A percentile compares a stretch with the other conserved stretches of the same genome.
Conservation (phyloP, 352 stramenopile species). For the Phytophthora sansomeana region DNA sequence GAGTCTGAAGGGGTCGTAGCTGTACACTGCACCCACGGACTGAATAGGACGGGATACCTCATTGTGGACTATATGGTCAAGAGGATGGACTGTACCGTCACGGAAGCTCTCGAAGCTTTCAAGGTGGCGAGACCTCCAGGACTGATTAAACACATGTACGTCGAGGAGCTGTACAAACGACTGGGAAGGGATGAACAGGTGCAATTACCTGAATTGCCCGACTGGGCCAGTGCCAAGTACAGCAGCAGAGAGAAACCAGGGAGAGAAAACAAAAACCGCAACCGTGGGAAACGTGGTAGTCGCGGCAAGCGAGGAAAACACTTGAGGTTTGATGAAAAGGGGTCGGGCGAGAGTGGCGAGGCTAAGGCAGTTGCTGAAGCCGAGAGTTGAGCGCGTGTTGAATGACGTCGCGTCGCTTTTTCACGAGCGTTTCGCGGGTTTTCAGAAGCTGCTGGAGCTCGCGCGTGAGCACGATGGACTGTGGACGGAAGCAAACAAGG, state of each 20-base stretch:
- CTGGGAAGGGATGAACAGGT: constrained; percentile 53
- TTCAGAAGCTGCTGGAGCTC: constrained; percentile 56
- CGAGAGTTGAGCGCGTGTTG: constrained; percentile 42
- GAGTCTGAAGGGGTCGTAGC: constrained; percentile 58
- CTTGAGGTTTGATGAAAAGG: constrained; percentile 10
- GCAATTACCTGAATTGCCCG: constrained; percentile 60
- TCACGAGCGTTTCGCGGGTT: constrained; percentile 42
- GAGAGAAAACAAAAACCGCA: constrained; percentile 2
- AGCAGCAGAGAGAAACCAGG: constrained; percentile 33
- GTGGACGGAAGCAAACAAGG: constrained; percentile 6
- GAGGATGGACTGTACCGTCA: constrained; percentile 52
- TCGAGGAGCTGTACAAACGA: constrained; percentile 71
- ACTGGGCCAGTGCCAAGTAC: constrained; percentile 79
- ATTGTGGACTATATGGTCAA: constrained; percentile 80
- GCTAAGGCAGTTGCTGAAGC: constrained; percentile 40
- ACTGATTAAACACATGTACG: constrained; percentile 88
- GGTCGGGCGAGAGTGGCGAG: neutral
- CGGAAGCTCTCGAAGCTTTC: constrained; percentile 75
- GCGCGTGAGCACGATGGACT: constrained; percentile 67
- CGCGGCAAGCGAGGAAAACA: too few species aligned
- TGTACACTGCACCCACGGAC: constrained; percentile 82
- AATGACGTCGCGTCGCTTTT: constrained; percentile 49
- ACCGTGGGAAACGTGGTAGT: neutral
- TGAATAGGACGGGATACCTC: constrained; percentile 84
- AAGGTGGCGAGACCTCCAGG: constrained; percentile 66